Base-by-base conservation (phyloP, 1,139 yeast species). In the Candida sanyaensis region DNA sequence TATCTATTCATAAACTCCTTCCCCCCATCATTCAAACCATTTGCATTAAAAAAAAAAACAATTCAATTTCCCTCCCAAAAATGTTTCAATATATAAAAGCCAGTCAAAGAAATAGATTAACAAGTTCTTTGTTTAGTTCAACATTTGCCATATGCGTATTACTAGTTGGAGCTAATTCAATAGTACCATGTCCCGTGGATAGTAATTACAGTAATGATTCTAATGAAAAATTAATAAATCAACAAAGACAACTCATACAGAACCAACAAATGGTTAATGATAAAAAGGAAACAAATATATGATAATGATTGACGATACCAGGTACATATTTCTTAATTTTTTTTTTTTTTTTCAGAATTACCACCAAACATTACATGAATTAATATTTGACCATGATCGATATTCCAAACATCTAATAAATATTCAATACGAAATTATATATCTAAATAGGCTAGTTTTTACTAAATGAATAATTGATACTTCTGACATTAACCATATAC, bases 101-200 rank as follows among this genome's bases (percentile, higher is more conserved):
- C 28, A 72, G 81, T 5, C 76, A 77, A 48, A 74, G 88, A 61
- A 74, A 75, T 50, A 69, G 71, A 53, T 71, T 86, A 49, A 84
- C 90, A 29, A 78, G 80, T 49, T 84, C 90, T 26, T 74, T 86
- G 50, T 87, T 87, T 66, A 80, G 86, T 30, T 81, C 91, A n/a
- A 86, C 93, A 0, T 85, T 86, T 57, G 78, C 86, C 32, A 82
- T 87, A 29, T 86, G 93, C 42, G 79, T 86, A 52, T 69, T 83
- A 46, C 70, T 88, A 45, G 93, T 87, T 10, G 82, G 86, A 2
- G 86, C 88, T 10, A 86, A 87, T 56, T 80, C 86, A 13, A 56
- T 84, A 12, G 65, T 87, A 44, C 91, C 91, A n/a, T 87, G 95
- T 67, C 95, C 95, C 1, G 85, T 84, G 21, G 86, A 82, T 55